phyloP scores from a whole-genome alignment of 306 rosid genomes.

The Begonia peltatifolia region DNA sequence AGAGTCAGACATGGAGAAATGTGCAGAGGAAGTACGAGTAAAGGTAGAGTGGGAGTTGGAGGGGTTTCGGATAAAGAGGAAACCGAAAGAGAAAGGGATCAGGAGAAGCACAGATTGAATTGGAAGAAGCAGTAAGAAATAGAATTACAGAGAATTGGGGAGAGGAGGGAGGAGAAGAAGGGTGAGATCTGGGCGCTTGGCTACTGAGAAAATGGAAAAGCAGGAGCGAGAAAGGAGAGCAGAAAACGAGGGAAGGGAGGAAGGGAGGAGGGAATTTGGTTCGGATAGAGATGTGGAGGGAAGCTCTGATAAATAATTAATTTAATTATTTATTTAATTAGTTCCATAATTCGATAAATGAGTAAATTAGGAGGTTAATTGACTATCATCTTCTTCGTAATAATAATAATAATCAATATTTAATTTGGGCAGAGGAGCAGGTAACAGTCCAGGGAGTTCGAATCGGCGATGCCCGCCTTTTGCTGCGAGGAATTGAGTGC shows the following conservation, averaged over 20 bases:
- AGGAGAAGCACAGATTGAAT: slow-evolving; percentile 13
- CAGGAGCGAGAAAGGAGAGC: slow-evolving; percentile 49
- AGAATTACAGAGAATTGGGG: slow-evolving; percentile 11
- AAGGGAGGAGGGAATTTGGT: slow-evolving; percentile 80
- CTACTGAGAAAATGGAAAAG: too few relatives aligned
- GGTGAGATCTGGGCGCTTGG: slow-evolving; percentile 48
- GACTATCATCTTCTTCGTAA: too few relatives aligned
- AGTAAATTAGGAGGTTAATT: not conserved
- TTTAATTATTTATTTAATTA: too few relatives aligned
- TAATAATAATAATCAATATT: too few relatives aligned
- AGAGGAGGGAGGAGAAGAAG: slow-evolving; percentile 8
- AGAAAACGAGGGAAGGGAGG: slow-evolving; percentile 71
- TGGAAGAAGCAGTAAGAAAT: slow-evolving; percentile 9
- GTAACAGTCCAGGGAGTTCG: not conserved
- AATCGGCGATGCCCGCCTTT: slow-evolving; percentile 16
- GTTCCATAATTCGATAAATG: too few relatives aligned
- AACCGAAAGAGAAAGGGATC: slow-evolving; percentile 13
- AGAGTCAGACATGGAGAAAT: slow-evolving; percentile 45
- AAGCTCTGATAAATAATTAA: slow-evolving; percentile 22
- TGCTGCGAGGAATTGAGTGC: slow-evolving; percentile 6
- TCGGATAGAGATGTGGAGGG: slow-evolving; percentile 95
- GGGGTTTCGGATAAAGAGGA: slow-evolving; percentile 4
- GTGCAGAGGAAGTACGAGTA: not conserved
- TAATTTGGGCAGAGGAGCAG: not conserved
- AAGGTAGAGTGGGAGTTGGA: slow-evolving; percentile 7